Conservation (phyloP, 2,329 filamentous ascomycete species). For the Paramyrothecium sp. region DNA sequence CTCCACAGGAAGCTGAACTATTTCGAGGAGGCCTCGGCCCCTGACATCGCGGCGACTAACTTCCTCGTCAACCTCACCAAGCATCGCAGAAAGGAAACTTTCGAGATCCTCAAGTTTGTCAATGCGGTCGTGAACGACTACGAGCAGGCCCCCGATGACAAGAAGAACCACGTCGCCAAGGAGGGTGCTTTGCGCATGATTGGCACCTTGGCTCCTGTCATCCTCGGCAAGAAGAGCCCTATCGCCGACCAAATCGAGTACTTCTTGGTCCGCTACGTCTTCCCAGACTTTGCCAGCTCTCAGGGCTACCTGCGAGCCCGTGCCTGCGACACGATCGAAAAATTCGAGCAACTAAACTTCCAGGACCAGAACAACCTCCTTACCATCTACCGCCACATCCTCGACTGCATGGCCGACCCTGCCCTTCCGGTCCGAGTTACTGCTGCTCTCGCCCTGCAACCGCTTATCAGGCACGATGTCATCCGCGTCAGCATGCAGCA, state of each 20-base stretch:
- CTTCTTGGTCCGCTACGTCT: constrained; percentile 97
- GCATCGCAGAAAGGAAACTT: constrained; percentile 91
- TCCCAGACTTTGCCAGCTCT: constrained; percentile 92
- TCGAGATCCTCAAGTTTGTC: constrained; percentile 90
- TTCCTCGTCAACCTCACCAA: constrained; percentile 95
- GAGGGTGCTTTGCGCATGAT: constrained; percentile 97
- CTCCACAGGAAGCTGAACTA: constrained; percentile 96
- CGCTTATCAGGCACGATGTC: constrained; percentile 90
- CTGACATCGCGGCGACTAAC: constrained; percentile 93
- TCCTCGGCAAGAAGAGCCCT: constrained; percentile 96
- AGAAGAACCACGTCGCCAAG: constrained; percentile 94
- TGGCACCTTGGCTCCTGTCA: constrained; percentile 88
- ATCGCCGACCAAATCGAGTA: constrained; percentile 98
- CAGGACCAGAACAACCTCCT: constrained; percentile 94
- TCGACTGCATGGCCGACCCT: constrained; percentile 95
- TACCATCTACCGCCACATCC: constrained; percentile 92
- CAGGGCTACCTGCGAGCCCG: constrained; percentile 92
- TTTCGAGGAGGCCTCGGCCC: constrained; percentile 93
- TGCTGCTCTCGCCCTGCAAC: constrained; percentile 89
- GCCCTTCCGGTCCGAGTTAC: constrained; percentile 92
- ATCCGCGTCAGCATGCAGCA: constrained; percentile 95
- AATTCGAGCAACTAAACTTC: constrained; percentile 96
- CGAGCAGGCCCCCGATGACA: constrained; percentile 76
- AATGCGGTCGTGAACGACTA: constrained; percentile 94
- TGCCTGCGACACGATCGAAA: constrained; percentile 95